Evolutionary conservation across 805 yeast genomes (phyloP), one percentile per base, ranked within the genome.

Genomic region (Saccharomycopsis javanensis): DNA sequence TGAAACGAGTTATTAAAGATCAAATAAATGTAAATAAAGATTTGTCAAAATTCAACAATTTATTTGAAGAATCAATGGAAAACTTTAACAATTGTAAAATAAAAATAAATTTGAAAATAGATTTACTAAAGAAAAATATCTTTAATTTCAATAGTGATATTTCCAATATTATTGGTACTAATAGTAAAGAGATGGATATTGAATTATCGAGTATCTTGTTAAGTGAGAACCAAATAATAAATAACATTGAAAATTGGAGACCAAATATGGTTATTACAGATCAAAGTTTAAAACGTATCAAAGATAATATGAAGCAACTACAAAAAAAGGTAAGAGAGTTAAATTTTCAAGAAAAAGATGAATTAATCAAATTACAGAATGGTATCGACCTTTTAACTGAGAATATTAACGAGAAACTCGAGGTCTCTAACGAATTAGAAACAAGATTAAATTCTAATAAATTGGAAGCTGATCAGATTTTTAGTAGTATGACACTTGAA

Each of bases 321-420:
- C 68, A 70, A 54, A 57, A 57, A 23, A 46, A 35, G 13, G 69
- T 82, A 25, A 72, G 75, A 42, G 64, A 71, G 13, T 72, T 76
- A 54, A 72, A 75, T n/a, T 83, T 79, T 63, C 69, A 68, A 34
- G 65, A 73, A 20, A 83, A 83, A 61, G 90, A 84, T 58, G 82
- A 81, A 37, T 69, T 76, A 1, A 75, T 84, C 52, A 75, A 75
- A 63, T 61, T 80, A 2, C 86, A 85, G 65, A 85, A 83, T 55
- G 73, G 72, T 55, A 72, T 82, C 23, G 89, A 85, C 61, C 72
- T 77, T 27, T 65, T 82, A 20, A 75, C 73, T 31, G 86, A 84
- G 59, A 71, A 73, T 25, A 75, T 84, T 4, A 73, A 74, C 46
- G 85, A 85, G 56, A 80, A 80, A 63, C 75, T 76, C 20, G 86